Evolutionary conservation across 2,329 filamentous ascomycete genomes (phyloP), one percentile per base, ranked within the genome.

Genomic region (Exophiala calicioides): DNA sequence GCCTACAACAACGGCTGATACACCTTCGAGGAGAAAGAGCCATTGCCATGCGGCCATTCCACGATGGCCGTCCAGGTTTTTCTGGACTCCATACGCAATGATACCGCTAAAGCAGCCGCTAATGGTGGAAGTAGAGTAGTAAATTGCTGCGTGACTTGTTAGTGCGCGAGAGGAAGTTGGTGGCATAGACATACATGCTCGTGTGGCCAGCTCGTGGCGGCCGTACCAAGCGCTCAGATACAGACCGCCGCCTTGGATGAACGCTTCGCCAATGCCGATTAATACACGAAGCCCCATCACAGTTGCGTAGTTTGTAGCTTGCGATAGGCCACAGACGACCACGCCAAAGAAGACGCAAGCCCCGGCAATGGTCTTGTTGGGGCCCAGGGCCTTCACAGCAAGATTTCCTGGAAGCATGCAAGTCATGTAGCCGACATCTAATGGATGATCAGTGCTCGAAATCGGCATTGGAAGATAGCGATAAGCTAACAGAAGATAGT

Each of bases 1-100:
- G 9, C 84, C 83, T 21, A 88, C 72, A 3, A 68, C 69, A 18
- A 88, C 63, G 1, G 84, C 87, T 47, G 84, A 74, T 12, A 74
- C 69, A 18, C 85, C 85, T 62, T 88, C 84, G 26, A 88, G 81
- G 47, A 88, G 81, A 67, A 86, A 86, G 0, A 86, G 68, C 78
- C 78, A 84, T 9, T 81, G 71, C 65, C 61, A 88, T 65, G 2
- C 84, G 66, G 0, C 83, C 83, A 42, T 10, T 5, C 3, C 38
- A 29, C 9, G 53, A 52, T 2, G 78, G 74, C 48, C 84, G 19
- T 15, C 74, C 71, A 89, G 77, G 37, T 83, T 79, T n/a, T 71
- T 69, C 0, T 78, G 81, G 42, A 90, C 85, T 4, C 84, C 81
- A 0, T 78, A 79, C 2, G 78, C 74, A 29, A 84, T 77, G 5